Percentiles rank a stretch among this genome's conserved stretches.
phyloP scores from a whole-genome alignment of 176 grass and related monocot genomes.

The Tillandsia fasciculata region DNA sequence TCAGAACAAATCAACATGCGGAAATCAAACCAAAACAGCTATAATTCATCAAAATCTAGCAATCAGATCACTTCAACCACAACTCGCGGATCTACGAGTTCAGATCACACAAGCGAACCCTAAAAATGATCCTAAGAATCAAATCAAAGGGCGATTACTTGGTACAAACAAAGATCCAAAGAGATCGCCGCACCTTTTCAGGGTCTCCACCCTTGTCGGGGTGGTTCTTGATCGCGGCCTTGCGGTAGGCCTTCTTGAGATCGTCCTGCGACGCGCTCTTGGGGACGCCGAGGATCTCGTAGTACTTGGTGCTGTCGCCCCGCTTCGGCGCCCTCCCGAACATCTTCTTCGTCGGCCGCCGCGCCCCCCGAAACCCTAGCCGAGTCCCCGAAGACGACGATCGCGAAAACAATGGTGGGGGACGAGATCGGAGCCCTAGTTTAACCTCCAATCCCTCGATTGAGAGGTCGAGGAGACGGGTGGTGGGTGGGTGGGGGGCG shows the following conservation, averaged over 20 bases:
- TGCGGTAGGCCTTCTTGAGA: conserved; percentile 99
- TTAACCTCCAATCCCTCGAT: too few relatives aligned
- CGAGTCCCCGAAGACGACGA: too few relatives aligned
- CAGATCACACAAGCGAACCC: neutral
- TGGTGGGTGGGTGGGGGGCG: too few relatives aligned
- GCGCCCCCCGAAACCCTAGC: neutral
- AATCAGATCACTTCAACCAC: too few relatives aligned
- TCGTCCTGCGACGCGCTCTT: conserved; percentile 88
- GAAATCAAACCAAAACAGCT: neutral
- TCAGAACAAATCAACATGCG: too few relatives aligned
- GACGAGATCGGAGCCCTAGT: too few relatives aligned
- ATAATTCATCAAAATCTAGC: neutral
- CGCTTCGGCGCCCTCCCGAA: conserved; percentile 90
- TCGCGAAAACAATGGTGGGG: too few relatives aligned
- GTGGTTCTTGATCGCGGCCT: conserved; percentile 99
- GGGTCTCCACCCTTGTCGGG: conserved; percentile 97
- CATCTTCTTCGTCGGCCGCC: conserved; percentile 39
- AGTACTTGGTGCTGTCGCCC: conserved; percentile 97
- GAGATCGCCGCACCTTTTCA: conserved; percentile 54
- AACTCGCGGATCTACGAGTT: too few relatives aligned
- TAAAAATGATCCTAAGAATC: neutral
- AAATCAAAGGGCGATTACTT: neutral
- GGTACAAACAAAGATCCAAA: neutral
- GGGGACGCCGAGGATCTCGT: conserved; percentile 93
- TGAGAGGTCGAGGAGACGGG: too few relatives aligned